These are phyloP conservation scores for Selenicereus undatus DNA, from an alignment of 148 eudicot species.

Conservation along the genomic window DNA sequence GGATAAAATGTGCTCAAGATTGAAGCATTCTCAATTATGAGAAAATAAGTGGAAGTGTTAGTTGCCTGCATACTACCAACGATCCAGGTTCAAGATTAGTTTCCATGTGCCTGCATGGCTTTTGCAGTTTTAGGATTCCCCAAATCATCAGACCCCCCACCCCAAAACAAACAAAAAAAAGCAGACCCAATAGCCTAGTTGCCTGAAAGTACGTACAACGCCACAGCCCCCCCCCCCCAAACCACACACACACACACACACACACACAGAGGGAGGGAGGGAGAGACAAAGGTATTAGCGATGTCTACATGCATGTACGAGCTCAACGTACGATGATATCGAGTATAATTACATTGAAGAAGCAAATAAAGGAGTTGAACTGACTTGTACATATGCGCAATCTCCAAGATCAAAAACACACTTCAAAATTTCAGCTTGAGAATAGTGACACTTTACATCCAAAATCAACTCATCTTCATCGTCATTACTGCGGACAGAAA, in stretches of 20 bases:
- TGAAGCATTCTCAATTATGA: neutral
- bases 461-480: constrained; percentile 36
- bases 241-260: neutral
- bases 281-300: neutral
- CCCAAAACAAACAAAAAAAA: too few relatives aligned
- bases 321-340: neutral
- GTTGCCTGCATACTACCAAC: neutral
- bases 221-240: neutral
- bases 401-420: constrained; percentile 37
- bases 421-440: constrained; percentile 34
- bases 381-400: constrained; percentile 40
- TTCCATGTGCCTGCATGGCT: neutral
- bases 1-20: neutral
- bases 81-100: neutral
- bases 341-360: neutral
- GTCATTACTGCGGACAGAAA: constrained; percentile 25
- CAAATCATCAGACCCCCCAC: too few relatives aligned
- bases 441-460: constrained; percentile 42
- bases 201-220: neutral
- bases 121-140: too few relatives aligned
- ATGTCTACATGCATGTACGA: neutral
- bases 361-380: constrained; percentile 1
- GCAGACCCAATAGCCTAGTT: too few relatives aligned
- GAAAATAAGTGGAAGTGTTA: neutral
- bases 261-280: neutral